Conservation (phyloP, 2,329 filamentous ascomycete genomes). For the Fusarium lateritium region DNA sequence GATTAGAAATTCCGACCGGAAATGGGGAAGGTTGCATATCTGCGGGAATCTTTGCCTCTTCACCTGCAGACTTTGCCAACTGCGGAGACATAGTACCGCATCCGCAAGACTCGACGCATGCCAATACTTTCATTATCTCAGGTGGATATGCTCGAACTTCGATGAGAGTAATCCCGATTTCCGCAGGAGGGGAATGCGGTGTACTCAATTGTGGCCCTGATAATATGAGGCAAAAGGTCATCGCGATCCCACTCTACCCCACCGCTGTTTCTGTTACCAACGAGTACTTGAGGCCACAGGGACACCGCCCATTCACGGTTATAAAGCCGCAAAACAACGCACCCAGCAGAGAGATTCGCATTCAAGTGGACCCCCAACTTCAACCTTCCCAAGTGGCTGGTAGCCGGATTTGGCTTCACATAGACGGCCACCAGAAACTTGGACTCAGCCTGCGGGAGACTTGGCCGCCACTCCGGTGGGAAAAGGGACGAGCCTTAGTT, state of each 20-base stretch:
- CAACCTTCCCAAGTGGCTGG: rapidly evolving
- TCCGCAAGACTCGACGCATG: neutral
- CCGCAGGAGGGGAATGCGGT: neutral
- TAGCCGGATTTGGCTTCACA: neutral
- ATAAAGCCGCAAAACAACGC: rapidly evolving
- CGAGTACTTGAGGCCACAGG: neutral
- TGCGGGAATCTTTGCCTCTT: slow-evolving; percentile 4
- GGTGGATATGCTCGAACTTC: slow-evolving; percentile 9
- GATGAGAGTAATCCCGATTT: neutral
- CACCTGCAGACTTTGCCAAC: neutral
- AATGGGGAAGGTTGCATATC: neutral
- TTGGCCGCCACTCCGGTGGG: neutral
- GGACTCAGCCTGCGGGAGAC: neutral
- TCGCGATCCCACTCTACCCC: neutral
- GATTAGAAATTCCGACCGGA: neutral
- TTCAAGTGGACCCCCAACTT: neutral
- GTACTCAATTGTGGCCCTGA: neutral
- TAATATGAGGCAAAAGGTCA: neutral
- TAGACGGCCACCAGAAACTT: neutral
- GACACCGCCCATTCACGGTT: too few species aligned
- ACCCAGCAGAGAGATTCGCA: rapidly evolving
- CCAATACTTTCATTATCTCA: neutral
- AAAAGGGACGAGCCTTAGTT: slow-evolving; percentile 2
- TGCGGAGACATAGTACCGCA: neutral
- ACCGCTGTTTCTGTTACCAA: neutral